Base-by-base conservation (phyloP, 1,284 basidiomycete genomes). In the Apiotrichum porosum region DNA sequence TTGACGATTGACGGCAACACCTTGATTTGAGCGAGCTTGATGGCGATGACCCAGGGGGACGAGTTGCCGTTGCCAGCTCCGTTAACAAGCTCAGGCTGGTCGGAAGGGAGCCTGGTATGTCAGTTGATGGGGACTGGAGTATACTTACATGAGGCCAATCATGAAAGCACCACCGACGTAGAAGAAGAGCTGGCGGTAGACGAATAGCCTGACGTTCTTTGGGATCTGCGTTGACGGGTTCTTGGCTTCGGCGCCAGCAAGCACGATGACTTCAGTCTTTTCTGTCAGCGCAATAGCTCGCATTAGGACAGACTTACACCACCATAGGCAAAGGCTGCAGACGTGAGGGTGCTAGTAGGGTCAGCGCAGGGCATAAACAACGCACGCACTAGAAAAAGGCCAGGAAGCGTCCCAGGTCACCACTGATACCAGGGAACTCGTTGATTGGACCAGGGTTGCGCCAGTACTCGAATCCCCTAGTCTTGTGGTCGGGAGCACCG, bases 21-120 rank as follows among this genome's bases (percentile, higher is more conserved):
- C 69, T 79, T 81, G 71, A 91, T 82, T 10, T 87, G 86, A 1
- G 88, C 85, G 47, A 79, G 80, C 42, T 75, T 76, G 56, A 92
- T 83, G 19, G 86, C 89, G 58, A 91, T 87, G 50, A 92, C 88
- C 71, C 85, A 92, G 9, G 74, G 75, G 17, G 84, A 82, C 13
- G 84, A 84, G 10, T 56, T 49, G 9, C 66, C 65, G 34, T 80
- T 84, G 17, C 80, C 60, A 36, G 56, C 78, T 42, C 65, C 66
- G 42, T 85, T 74, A 51, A 79, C 71, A 23, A 91, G 79, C 19
- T 78, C 68, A 0, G 71, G 61, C 51, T 84, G 76, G 62, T 79
- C 81, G 36, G 80, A 86, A 2, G 86, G 82, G 3, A 88, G 85
- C 48, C 85, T 86, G 15, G 79, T 82, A 10, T 79, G 78, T 17